Percentiles rank a stretch among this genome's conserved stretches.
phyloP scores from a whole-genome alignment of 495 filamentous ascomycete species.

The Lepidopterella palustris region DNA sequence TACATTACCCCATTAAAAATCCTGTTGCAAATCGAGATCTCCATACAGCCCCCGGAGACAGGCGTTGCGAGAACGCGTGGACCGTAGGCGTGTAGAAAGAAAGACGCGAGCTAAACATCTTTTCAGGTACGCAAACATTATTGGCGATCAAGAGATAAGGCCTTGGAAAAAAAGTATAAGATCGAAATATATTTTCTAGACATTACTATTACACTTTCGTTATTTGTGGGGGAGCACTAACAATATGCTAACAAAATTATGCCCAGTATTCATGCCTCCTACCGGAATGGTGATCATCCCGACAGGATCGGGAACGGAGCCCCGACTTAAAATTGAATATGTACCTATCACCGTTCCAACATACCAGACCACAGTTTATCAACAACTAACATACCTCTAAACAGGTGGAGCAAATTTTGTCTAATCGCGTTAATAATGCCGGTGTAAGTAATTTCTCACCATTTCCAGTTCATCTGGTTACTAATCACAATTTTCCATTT shows the following conservation, averaged over 20 bases:
- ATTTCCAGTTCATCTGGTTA: no score
- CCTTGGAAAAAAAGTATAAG: no score
- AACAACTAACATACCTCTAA: conserved; percentile 1
- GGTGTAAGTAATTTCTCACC: conserved; percentile 9
- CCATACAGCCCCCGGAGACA: no score
- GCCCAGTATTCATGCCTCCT: no score
- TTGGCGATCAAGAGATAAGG: no score
- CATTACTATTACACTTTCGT: neutral
- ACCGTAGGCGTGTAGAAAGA: no score
- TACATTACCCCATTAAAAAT: no score
- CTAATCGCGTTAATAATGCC: conserved; percentile 13
- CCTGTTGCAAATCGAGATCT: no score
- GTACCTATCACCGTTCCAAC: conserved; percentile 3
- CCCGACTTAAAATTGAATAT: conserved; percentile 7
- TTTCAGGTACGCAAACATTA: no score
- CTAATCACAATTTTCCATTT: no score
- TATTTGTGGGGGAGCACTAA: neutral
- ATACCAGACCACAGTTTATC: neutral
- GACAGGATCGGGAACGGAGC: neutral
- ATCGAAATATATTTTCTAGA: neutral
- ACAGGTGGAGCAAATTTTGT: conserved; percentile 14
- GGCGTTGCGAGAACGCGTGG: no score
- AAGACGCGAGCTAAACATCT: no score
- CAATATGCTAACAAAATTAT: neutral
- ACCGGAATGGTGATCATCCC: conserved; percentile 17